phyloP scores from a whole-genome alignment of 1,284 basidiomycete genomes.

The Melampsora americana region DNA sequence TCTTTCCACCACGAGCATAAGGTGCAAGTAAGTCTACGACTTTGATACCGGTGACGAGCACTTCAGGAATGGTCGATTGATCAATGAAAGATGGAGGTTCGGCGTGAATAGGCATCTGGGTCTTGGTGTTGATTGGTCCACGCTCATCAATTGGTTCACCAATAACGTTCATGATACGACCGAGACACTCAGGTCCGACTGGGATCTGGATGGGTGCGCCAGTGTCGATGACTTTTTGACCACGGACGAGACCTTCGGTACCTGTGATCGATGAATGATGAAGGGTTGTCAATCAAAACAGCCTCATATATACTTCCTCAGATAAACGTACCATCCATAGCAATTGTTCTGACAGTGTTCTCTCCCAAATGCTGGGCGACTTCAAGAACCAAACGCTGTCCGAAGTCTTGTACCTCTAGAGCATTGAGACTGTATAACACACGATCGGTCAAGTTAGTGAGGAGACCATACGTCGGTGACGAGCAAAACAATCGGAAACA shows the following conservation, averaged over 20 bases:
- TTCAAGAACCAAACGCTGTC: slow-evolving; percentile 61
- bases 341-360: slow-evolving; percentile 79
- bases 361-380: slow-evolving; percentile 90
- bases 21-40: slow-evolving; percentile 98
- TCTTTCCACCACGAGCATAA: slow-evolving; percentile 99
- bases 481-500: neutral
- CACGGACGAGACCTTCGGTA: slow-evolving; percentile 99
- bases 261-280: slow-evolving; percentile 44
- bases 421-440: slow-evolving; percentile 69
- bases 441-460: neutral
- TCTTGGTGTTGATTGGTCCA: slow-evolving; percentile 70
- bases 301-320: neutral
- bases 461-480: neutral
- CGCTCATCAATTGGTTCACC: slow-evolving; percentile 99
- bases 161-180: slow-evolving; percentile 99
- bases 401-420: slow-evolving; percentile 92
- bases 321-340: slow-evolving; percentile 64
- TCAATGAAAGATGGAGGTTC: slow-evolving; percentile 95
- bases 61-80: slow-evolving; percentile 95
- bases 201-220: slow-evolving; percentile 94
- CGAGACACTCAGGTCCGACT: slow-evolving; percentile 86
- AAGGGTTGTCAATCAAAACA: slow-evolving; percentile 7
- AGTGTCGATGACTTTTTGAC: slow-evolving; percentile 93
- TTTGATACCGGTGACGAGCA: slow-evolving; percentile 99
- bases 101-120: slow-evolving; percentile 86